These are phyloP conservation scores for Xylariaceae sp. DNA, from an alignment of 2,329 filamentous ascomycete genomes.

Conservation along the genomic window DNA sequence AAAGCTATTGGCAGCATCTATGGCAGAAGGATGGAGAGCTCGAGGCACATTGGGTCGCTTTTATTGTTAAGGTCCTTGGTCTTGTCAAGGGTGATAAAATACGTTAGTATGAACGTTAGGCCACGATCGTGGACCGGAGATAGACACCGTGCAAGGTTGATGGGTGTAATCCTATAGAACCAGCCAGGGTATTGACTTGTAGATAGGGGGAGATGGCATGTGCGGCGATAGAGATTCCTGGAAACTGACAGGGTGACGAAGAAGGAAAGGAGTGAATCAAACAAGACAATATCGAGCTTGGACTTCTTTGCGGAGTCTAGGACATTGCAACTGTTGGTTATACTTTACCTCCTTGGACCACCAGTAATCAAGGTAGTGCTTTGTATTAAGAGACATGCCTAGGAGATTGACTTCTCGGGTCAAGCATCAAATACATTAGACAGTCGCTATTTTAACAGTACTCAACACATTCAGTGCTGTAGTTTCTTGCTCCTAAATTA, in stretches of 20 bases:
- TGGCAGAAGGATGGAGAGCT: slow-evolving; percentile 31
- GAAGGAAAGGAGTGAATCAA: slow-evolving; percentile 22
- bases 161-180: slow-evolving; percentile 36
- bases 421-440: slow-evolving; percentile 18
- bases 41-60: slow-evolving; percentile 35
- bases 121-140: slow-evolving; percentile 29
- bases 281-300: slow-evolving; percentile 11
- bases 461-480: slow-evolving; percentile 29
- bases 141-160: slow-evolving; percentile 23
- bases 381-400: not conserved
- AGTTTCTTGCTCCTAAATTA: slow-evolving; percentile 32
- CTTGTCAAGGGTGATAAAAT: slow-evolving; percentile 4
- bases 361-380: slow-evolving; percentile 27
- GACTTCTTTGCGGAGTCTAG: not conserved
- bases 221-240: slow-evolving; percentile 5
- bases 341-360: slow-evolving; percentile 31
- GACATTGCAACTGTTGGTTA: slow-evolving; percentile 5
- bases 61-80: slow-evolving; percentile 30
- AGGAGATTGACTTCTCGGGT: slow-evolving; percentile 3
- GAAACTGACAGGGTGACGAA: slow-evolving; percentile 26
- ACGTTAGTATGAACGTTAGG: slow-evolving; percentile 26
- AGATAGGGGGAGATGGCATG: slow-evolving; percentile 16
- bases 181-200: slow-evolving; percentile 21
- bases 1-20: slow-evolving; percentile 38
- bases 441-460: not conserved